Evolutionary conservation across 169 alveolate species (phyloP).

Genomic region (Plasmodium yoelii): DNA sequence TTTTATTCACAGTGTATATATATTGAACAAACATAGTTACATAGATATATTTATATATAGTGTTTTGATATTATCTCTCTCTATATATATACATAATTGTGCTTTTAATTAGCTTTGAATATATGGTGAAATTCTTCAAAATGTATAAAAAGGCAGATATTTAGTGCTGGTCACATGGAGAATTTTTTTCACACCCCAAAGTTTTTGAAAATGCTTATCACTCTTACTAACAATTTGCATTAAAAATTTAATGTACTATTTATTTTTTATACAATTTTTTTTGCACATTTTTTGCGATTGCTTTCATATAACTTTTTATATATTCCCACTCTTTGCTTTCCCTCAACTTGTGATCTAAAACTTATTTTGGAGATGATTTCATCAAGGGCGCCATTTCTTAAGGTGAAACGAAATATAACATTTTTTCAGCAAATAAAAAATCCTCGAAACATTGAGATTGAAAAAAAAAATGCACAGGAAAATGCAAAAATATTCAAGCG

Average conservation of each 20-base stretch:
- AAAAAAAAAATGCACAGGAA: slow-evolving; percentile 8
- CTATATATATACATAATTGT: too few species aligned
- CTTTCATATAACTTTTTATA: too few species aligned
- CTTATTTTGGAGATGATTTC: slow-evolving; percentile 12
- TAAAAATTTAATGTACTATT: background rate
- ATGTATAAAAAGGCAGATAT: background rate
- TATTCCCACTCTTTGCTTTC: too few species aligned
- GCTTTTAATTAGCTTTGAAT: too few species aligned
- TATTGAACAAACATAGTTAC: too few species aligned
- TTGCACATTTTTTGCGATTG: background rate
- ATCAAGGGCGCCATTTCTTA: slow-evolving; percentile 2
- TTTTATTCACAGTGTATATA: too few species aligned
- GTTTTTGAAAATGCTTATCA: too few species aligned
- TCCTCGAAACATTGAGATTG: slow-evolving; percentile 3
- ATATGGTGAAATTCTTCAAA: background rate
- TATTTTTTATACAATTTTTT: background rate
- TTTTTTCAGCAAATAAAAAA: slow-evolving; percentile 21
- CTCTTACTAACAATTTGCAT: too few species aligned
- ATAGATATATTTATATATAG: too few species aligned
- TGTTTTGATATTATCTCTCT: too few species aligned
- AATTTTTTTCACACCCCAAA: background rate
- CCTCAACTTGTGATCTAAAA: too few species aligned
- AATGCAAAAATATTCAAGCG: slow-evolving; percentile 6
- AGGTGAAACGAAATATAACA: slow-evolving; percentile 9
- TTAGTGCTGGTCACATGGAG: background rate